Base-by-base conservation (phyloP, 2,329 filamentous ascomycete species). In the Lachnellula hyalina region DNA sequence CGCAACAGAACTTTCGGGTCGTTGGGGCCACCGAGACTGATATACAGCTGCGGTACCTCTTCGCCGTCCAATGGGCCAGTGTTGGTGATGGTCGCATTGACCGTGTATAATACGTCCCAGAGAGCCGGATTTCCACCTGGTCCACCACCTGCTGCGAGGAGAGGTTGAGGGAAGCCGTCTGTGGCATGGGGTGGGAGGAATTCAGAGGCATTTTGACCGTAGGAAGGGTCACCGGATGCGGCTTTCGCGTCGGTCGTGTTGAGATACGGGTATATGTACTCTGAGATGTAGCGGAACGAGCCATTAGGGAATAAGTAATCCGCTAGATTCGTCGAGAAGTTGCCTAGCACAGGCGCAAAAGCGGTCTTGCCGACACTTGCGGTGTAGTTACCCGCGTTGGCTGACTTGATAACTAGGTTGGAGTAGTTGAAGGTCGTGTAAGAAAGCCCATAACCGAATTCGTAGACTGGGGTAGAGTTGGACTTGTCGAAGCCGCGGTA, bases 391-490 rank as follows among this genome's bases (percentile, higher is more conserved):
- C 54, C 51, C 35, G 58, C 61, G 28, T 51, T 57, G 54, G 54
- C 51, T 44, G 57, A 63, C 28, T 62, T 64, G n/a, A 74, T 64
- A 47, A 73, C 71, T 62, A 94, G 72, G 68, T 88, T 76, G n/a
- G 85, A 83, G 74, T 90, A 90, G 52, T 81, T 71, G 67, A 95
- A 93, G 2, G 79, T 89, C 1, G 89, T 90, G 77, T 94, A 95
- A 3, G 83, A 88, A 12, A 95, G 75, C 53, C 90, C 90, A 65
- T 81, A 88, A 7, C 90, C 90, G 63, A 94, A 95, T 67, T 92
- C 89, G 71, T 85, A 94, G 59, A 89, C 81, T 1, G 89, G 88
- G 1, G 82, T 81, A 52, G 82, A 78, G 62, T 82, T 74, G 51
- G 74, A 70, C 35, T 56, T 77, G 72, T 95, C 90, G 51, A 94